These are phyloP conservation scores for Pseudozyma hubeiensis DNA, from an alignment of 1,284 basidiomycete genomes.

Conservation along the genomic window DNA sequence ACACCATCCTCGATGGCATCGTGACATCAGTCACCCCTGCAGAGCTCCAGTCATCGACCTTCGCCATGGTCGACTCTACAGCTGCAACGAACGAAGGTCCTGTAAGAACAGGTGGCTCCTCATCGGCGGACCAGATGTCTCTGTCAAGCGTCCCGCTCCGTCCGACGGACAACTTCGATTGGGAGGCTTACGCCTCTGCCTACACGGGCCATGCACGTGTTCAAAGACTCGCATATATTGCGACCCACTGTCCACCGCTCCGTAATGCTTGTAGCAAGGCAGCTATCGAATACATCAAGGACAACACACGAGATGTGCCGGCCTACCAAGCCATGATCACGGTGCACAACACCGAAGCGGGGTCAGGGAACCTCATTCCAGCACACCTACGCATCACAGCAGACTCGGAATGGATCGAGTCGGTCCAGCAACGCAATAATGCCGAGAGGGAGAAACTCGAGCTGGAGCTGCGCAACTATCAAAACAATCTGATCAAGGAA, in stretches of 20 bases:
- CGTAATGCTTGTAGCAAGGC: slow-evolving; percentile 42
- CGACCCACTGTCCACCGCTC: slow-evolving; percentile 38
- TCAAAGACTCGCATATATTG: slow-evolving; percentile 49
- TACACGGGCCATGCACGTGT: slow-evolving; percentile 39
- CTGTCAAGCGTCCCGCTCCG: slow-evolving; percentile 17
- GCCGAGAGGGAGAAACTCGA: slow-evolving; percentile 80
- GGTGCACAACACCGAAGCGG: slow-evolving; percentile 46
- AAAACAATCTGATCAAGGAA: slow-evolving; percentile 92
- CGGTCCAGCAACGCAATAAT: slow-evolving; percentile 74
- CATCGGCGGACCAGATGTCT: slow-evolving; percentile 4
- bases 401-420: slow-evolving; percentile 76
- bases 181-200: slow-evolving; percentile 57
- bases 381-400: slow-evolving; percentile 25
- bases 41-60: too few relatives aligned
- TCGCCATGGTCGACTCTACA: background rate
- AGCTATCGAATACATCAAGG: slow-evolving; percentile 41
- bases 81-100: background rate
- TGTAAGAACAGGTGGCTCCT: background rate
- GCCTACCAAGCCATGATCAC: slow-evolving; percentile 41
- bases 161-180: slow-evolving; percentile 54
- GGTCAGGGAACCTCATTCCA: slow-evolving; percentile 21
- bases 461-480: slow-evolving; percentile 87
- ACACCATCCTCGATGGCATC: too few relatives aligned
- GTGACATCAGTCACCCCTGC: too few relatives aligned
- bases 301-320: slow-evolving; percentile 35